Percentiles rank a stretch among this genome's conserved stretches.
Evolutionary conservation across 208 protist genomes (phyloP).

Genomic region (Leishmania braziliensis): DNA sequence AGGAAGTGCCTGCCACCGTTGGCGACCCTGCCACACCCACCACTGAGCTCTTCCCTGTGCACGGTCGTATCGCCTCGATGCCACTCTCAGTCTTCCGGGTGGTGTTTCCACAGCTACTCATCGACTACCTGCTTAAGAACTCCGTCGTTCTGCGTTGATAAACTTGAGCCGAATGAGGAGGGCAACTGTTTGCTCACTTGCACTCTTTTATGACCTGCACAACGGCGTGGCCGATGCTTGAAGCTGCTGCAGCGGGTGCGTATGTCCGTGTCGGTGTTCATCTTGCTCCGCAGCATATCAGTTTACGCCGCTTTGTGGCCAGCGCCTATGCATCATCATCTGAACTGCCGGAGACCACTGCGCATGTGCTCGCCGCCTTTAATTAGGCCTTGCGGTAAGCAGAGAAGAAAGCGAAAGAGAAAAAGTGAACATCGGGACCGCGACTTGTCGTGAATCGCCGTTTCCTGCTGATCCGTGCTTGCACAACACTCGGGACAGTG

Average conservation of each 20-base stretch:
- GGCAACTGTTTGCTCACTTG: neutral
- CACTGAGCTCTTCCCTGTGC: neutral
- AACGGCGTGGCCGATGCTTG: neutral
- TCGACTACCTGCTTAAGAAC: conserved; percentile 76
- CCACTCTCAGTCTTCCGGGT: conserved; percentile 79
- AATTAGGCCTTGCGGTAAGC: neutral
- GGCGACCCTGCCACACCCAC: neutral
- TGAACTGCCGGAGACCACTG: neutral
- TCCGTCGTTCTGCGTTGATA: conserved; percentile 55
- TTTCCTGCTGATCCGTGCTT: neutral
- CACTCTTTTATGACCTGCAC: neutral
- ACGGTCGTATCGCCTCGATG: conserved; percentile 42
- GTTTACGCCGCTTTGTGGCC: neutral
- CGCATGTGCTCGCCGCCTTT: neutral
- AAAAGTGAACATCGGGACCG: neutral
- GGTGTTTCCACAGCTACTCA: conserved; percentile 72
- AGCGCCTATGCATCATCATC: neutral
- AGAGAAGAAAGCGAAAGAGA: neutral
- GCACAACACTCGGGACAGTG: neutral
- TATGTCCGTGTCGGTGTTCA: neutral
- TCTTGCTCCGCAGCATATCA: neutral
- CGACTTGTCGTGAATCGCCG: neutral
- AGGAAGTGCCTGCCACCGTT: neutral
- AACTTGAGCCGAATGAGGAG: neutral
- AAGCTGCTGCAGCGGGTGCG: neutral